These are phyloP conservation scores for Dendrocalamus latiflorus DNA, from an alignment of 202 grass and related monocot genomes.

Conservation along the genomic window DNA sequence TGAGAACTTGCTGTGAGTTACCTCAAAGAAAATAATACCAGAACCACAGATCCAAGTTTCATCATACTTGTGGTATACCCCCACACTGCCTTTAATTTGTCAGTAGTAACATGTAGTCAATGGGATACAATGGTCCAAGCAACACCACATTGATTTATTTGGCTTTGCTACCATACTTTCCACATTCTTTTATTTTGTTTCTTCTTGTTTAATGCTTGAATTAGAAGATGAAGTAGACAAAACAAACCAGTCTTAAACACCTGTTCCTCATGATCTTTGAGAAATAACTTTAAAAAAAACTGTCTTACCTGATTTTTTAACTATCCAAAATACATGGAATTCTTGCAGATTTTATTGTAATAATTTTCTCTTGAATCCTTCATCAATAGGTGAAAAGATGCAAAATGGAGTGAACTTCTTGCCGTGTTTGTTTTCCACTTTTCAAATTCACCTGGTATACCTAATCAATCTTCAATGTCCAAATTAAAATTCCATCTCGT, in stretches of 20 bases:
- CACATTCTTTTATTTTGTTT: background rate
- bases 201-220: background rate
- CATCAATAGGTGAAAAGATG: background rate
- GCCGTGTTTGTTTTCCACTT: background rate
- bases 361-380: background rate
- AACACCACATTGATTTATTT: slow-evolving; percentile 9
- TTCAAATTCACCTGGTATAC: background rate
- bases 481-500: background rate
- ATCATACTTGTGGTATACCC: background rate
- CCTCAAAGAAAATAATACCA: background rate
- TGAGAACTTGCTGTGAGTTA: background rate
- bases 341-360: background rate
- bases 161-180: background rate
- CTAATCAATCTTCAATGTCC: background rate
- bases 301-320: background rate
- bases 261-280: background rate
- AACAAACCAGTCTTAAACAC: background rate
- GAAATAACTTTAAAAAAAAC: background rate
- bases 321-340: background rate
- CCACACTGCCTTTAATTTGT: slow-evolving; percentile 17
- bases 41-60: slow-evolving; percentile 16
- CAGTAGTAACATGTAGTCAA: background rate
- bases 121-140: background rate
- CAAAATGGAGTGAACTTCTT: background rate
- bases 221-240: background rate